Evolutionary conservation across 805 yeast genomes (phyloP), one percentile per base, ranked within the genome.

Genomic region (Pichia exigua): DNA sequence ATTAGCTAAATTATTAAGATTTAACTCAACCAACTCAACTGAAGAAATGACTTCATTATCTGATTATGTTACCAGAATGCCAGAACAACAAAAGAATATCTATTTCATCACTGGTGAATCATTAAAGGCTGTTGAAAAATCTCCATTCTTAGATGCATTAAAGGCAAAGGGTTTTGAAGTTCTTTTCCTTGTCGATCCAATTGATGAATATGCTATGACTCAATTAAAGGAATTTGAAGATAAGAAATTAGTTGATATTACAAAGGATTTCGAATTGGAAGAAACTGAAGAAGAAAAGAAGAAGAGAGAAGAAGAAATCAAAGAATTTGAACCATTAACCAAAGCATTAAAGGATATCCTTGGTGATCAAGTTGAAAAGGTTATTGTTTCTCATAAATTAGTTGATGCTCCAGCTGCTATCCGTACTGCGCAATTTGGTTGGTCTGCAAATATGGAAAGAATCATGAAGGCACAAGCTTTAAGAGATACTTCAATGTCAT

Each of bases 401-500:
- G 89, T 91, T 65, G 97, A 91, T 69, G 91, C 98, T 54, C 99
- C 99, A 74, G 99, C 99, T 73, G 99, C 99, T 65, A 94, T 94
- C 73, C 90, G 99, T 83, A 94, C 99, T 63, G 98, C 97, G 64
- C 98, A 94, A 80, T 94, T 94, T 74, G 99, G 99, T 73, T 94
- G 99, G 99, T 94, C 99, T 63, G 99, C 99, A 68, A 94, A 94
- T 82, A 94, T 94, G 99, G 99, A 94, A 82, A 92, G 99, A 86
- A 94, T 94, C 82, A 94, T 94, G 99, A 94, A 94, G 82, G 99
- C 99, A 57, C 99, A 94, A 81, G 99, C 99, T 65, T 79, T 94
- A 68, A 90, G 98, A 80, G 99, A 94, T 75, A 87, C 96, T 65
- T 81, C 96, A 64, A 94, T 94, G 99, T 90, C 98, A 42, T 83